Base-by-base conservation (phyloP, 2,329 filamentous ascomycete species). In the Bipolaris gigantea region DNA sequence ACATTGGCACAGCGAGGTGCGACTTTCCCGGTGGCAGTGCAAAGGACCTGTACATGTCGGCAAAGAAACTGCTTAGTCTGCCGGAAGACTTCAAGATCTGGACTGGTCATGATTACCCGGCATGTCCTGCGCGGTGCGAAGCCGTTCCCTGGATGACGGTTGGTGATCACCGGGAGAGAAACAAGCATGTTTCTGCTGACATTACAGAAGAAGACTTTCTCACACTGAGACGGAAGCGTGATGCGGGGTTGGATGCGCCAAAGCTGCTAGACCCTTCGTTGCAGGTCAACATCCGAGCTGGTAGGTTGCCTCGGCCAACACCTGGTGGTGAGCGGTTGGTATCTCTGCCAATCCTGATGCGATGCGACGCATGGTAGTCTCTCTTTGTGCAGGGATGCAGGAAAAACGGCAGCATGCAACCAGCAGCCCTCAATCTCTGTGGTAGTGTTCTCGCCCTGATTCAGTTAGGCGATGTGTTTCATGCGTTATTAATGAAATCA, bases 271-370 rank as follows among this genome's bases (percentile, higher is more conserved):
- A 75, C 50, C 73, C 69, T 40, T 69, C 73, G 2, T 51, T 77
- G 61, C 75, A 77, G 59, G 56, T 77, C 7, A 77, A 77, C 50
- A 65, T 77, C 35, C 69, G 74, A n/a, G 75, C 65, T 0, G 74
- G 73, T 0, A 61, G 63, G 27, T 61, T 77, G 36, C 74, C 75
- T 7, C 19, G 23, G 1, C 30, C 36, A 13, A 59, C 55, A 15
- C 30, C 27, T 5, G 35, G 21, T 5, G 54, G 57, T 7, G 33
- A 48, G 30, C 40, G 54, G 10, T 39, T 53, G 38, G 36, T 61
- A 38, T 21, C 18, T 36, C 34, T 61, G 5, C 59, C 59, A 1
- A 18, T 61, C 6, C 51, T 40, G 38, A 8, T 48, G 16, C 35
- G 21, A 16, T 32, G 50, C 13, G 15, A 32, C n/a, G 34, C 34